Conservation (phyloP, 1,139 yeast genomes). For the Candida neerlandica region DNA sequence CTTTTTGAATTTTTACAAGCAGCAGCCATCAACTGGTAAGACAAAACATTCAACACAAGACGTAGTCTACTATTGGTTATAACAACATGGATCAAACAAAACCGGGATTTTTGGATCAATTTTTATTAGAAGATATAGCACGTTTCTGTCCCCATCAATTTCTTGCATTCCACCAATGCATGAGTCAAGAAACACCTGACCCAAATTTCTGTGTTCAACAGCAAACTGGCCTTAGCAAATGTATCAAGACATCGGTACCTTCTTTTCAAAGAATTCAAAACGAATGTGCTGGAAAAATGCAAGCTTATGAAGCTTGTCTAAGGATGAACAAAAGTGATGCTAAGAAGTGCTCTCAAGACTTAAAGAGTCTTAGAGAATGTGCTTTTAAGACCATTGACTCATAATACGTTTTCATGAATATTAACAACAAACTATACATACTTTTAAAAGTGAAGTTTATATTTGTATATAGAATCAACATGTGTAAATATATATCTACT, state of each 20-base stretch:
- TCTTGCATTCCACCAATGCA: conserved; percentile 65
- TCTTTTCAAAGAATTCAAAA: conserved; percentile 64
- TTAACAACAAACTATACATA: background rate
- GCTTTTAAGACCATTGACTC: conserved; percentile 30
- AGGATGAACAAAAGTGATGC: conserved; percentile 37
- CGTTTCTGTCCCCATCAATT: conserved; percentile 66
- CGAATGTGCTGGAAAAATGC: conserved; percentile 56
- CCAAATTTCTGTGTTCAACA: conserved; percentile 50
- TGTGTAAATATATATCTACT: background rate
- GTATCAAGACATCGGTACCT: conserved; percentile 64
- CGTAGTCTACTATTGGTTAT: too few species aligned
- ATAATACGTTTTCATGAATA: too few species aligned
- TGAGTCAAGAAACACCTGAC: conserved; percentile 48
- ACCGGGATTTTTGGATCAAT: conserved; percentile 33
- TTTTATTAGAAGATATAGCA: conserved; percentile 51
- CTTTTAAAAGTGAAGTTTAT: background rate
- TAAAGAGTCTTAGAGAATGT: conserved; percentile 38
- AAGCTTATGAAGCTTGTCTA: conserved; percentile 64
- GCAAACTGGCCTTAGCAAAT: conserved; percentile 54
- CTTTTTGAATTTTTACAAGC: background rate
- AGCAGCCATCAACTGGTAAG: background rate
- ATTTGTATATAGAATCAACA: background rate
- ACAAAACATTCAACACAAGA: too few species aligned
- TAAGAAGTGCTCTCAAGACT: conserved; percentile 37
- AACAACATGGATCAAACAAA: conserved; percentile 13